These are phyloP conservation scores for Aspergillus asperescens DNA, from an alignment of 495 filamentous ascomycete genomes.

Conservation along the genomic window DNA sequence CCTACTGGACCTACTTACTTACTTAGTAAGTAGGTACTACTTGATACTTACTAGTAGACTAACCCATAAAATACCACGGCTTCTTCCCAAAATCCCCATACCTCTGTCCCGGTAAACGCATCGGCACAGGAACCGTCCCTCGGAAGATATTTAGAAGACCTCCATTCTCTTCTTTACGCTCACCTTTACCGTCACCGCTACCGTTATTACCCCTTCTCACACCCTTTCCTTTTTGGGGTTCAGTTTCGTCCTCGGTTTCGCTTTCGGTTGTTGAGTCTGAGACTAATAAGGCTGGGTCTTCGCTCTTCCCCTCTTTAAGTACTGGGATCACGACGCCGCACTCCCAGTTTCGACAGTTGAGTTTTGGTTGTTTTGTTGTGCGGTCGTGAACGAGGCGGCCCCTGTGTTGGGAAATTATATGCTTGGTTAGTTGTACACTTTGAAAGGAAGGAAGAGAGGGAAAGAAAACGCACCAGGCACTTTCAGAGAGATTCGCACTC, in stretches of 20 bases:
- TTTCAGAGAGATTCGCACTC: constrained; percentile 86
- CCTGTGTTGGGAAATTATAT: constrained; percentile 26
- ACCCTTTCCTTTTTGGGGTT: neutral
- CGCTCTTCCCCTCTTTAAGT: constrained; percentile 7
- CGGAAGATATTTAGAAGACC: constrained; percentile 47
- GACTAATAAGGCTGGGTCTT: too few relatives aligned
- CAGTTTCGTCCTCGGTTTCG: neutral
- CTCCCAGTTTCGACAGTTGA: constrained; percentile 94
- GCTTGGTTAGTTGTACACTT: neutral
- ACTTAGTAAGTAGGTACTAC: neutral
- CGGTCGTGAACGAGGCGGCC: constrained; percentile 68
- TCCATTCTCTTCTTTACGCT: constrained; percentile 3
- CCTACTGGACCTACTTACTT: too few relatives aligned
- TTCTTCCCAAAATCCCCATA: constrained; percentile 35
- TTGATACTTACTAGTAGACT: neutral
- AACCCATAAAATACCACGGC: constrained; percentile 54
- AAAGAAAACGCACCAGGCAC: constrained; percentile 67
- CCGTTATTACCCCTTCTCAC: too few relatives aligned
- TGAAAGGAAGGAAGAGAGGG: neutral
- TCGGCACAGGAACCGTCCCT: constrained; percentile 61
- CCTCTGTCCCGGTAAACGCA: constrained; percentile 53
- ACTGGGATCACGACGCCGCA: constrained; percentile 75
- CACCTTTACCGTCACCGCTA: too few relatives aligned
- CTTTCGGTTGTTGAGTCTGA: neutral
- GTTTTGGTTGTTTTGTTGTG: constrained; percentile 55